Evolutionary conservation across 2,329 filamentous ascomycete species (phyloP).

Genomic region (Trichoderma afroharzianum): DNA sequence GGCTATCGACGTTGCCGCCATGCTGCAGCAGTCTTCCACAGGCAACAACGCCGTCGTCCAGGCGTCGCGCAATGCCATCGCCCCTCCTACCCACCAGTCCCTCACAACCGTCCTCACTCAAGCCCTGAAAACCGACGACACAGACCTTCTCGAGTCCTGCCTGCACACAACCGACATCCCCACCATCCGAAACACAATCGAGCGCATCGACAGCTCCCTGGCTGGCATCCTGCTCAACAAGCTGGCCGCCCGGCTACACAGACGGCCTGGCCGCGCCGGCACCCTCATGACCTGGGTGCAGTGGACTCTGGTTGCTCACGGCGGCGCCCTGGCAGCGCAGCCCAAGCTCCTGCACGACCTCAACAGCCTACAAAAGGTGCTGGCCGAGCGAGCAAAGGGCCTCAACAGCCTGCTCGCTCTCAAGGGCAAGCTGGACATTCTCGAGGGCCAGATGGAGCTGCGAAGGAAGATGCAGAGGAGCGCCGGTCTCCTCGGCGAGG

Average conservation of each 20-base stretch:
- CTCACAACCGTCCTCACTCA: slow-evolving; percentile 91
- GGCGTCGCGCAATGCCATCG: slow-evolving; percentile 47
- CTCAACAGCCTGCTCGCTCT: slow-evolving; percentile 78
- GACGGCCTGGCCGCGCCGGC: slow-evolving; percentile 82
- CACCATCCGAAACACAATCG: slow-evolving; percentile 83
- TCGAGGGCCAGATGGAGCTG: slow-evolving; percentile 83
- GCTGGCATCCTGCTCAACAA: slow-evolving; percentile 76
- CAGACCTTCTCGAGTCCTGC: slow-evolving; percentile 85
- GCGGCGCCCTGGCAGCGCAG: slow-evolving; percentile 83
- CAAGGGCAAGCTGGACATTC: slow-evolving; percentile 93
- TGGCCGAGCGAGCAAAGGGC: slow-evolving; percentile 80
- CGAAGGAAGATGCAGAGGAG: slow-evolving; percentile 63
- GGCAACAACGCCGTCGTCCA: slow-evolving; percentile 33
- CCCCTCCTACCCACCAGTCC: slow-evolving; percentile 69
- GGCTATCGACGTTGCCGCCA: slow-evolving; percentile 70
- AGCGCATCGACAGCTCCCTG: slow-evolving; percentile 80
- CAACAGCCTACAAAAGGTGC: slow-evolving; percentile 75
- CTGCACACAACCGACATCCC: slow-evolving; percentile 73
- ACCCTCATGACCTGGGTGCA: slow-evolving; percentile 94
- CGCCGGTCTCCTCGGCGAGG: slow-evolving; percentile 36
- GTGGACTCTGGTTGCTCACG: slow-evolving; percentile 89
- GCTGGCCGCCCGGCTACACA: slow-evolving; percentile 81
- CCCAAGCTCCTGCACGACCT: slow-evolving; percentile 78
- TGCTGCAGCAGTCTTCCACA: slow-evolving; percentile 42
- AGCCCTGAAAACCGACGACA: slow-evolving; percentile 88